Percentiles rank a stretch among this genome's conserved stretches.
Conservation (phyloP, 2,329 filamentous ascomycete genomes). For the Neophaeococcomyces mojaviensis region DNA sequence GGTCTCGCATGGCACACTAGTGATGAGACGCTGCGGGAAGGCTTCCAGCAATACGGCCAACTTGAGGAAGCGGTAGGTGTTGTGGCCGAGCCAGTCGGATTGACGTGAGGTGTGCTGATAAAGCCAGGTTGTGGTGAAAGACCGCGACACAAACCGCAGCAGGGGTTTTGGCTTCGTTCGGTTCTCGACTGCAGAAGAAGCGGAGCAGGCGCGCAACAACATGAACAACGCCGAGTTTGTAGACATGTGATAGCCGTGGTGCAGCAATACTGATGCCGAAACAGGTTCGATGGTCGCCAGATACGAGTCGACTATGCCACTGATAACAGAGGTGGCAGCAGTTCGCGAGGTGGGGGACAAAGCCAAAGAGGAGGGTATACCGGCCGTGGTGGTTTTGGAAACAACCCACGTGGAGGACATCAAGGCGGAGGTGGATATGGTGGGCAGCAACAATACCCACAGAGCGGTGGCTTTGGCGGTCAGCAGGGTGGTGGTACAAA, state of each 20-base stretch:
- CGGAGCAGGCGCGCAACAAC: slow-evolving; percentile 34
- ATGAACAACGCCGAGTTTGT: slow-evolving; percentile 62
- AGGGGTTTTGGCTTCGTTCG: slow-evolving; percentile 96
- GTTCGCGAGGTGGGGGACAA: slow-evolving; percentile 36
- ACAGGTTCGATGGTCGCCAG: slow-evolving; percentile 81
- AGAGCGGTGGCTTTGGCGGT: background rate
- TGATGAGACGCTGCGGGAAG: slow-evolving; percentile 74
- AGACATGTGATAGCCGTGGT: background rate
- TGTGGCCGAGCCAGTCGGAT: slow-evolving; percentile 1
- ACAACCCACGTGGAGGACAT: slow-evolving; percentile 1
- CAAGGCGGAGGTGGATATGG: background rate
- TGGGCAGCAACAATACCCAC: slow-evolving; percentile 2
- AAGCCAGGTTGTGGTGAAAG: slow-evolving; percentile 85
- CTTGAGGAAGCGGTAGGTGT: slow-evolving; percentile 87
- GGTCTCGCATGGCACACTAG: slow-evolving; percentile 98
- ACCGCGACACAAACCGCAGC: slow-evolving; percentile 92
- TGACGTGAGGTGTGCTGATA: slow-evolving; percentile 10
- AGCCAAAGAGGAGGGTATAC: slow-evolving; percentile 1
- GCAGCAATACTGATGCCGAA: slow-evolving; percentile 17
- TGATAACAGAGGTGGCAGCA: slow-evolving; percentile 60
- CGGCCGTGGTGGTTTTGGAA: slow-evolving; percentile 15
- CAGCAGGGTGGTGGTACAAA: background rate
- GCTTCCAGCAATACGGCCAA: slow-evolving; percentile 84
- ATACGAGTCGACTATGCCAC: slow-evolving; percentile 96
- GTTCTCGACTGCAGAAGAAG: slow-evolving; percentile 50